Conservation (phyloP, 2,329 filamentous ascomycete genomes). For the Hymenoscyphus albidus region DNA sequence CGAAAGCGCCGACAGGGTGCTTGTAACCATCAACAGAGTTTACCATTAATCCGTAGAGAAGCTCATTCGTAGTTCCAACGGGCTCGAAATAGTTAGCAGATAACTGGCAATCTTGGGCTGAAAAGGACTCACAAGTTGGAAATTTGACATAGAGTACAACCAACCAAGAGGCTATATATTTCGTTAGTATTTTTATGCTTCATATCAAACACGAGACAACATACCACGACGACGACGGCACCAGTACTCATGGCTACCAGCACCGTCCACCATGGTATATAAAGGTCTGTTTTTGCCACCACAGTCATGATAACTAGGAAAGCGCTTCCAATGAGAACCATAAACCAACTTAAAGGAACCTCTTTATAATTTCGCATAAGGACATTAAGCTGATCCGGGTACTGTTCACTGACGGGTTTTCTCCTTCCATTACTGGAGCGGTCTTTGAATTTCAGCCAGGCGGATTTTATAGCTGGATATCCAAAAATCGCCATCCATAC, state of each 20-base stretch:
- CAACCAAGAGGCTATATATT: constrained; percentile 46
- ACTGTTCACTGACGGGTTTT: constrained; percentile 49
- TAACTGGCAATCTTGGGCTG: not conserved
- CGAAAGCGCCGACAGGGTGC: constrained; percentile 54
- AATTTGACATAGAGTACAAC: constrained; percentile 58
- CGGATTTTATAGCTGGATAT: constrained; percentile 44
- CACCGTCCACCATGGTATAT: constrained; percentile 57
- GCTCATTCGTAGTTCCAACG: constrained; percentile 57
- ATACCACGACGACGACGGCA: constrained; percentile 47
- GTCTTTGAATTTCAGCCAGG: constrained; percentile 42
- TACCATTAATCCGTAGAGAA: constrained; percentile 58
- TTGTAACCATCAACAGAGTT: constrained; percentile 47
- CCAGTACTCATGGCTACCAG: constrained; percentile 54
- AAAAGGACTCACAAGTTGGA: constrained; percentile 35
- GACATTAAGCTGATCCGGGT: constrained; percentile 55
- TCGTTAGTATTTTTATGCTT: constrained; percentile 1
- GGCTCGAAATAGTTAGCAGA: constrained; percentile 35
- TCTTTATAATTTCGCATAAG: constrained; percentile 55
- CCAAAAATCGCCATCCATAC: constrained; percentile 57
- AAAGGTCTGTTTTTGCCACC: constrained; percentile 48
- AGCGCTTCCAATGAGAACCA: constrained; percentile 45
- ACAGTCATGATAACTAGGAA: constrained; percentile 50
- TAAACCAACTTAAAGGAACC: constrained; percentile 57
- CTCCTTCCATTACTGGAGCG: constrained; percentile 27
- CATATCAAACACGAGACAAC: not conserved